These are phyloP conservation scores for Aureobasidium uvarum DNA, from an alignment of 2,329 filamentous ascomycete genomes.

Conservation along the genomic window DNA sequence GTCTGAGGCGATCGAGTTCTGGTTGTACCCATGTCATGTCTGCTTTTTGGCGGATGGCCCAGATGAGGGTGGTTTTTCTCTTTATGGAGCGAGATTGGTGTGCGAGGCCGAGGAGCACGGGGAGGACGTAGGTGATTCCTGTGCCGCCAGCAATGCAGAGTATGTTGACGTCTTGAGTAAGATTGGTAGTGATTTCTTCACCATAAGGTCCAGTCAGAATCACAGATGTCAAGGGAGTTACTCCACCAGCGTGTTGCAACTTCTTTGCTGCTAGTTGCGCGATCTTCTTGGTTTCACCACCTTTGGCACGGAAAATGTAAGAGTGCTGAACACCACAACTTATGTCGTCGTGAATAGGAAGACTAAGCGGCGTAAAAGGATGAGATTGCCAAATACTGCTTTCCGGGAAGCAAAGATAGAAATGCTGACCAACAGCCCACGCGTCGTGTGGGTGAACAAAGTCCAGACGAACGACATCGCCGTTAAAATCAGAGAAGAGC, in stretches of 20 bases:
- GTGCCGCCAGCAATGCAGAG: conserved; percentile 47
- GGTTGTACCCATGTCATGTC: conserved; percentile 25
- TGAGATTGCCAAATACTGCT: conserved; percentile 70
- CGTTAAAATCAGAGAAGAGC: conserved; percentile 56
- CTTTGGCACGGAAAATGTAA: conserved; percentile 41
- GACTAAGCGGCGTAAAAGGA: conserved; percentile 64
- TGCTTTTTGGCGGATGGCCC: conserved; percentile 23
- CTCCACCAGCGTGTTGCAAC: conserved; percentile 43
- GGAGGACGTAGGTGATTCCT: conserved; percentile 67
- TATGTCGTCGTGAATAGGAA: conserved; percentile 41
- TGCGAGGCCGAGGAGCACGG: conserved; percentile 55
- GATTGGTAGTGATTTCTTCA: conserved; percentile 2
- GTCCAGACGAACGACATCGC: conserved; percentile 64
- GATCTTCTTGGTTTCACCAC: conserved; percentile 59
- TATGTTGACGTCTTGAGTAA: conserved; percentile 15
- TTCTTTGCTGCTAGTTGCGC: conserved; percentile 45
- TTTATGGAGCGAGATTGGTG: conserved; percentile 12
- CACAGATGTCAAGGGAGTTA: conserved; percentile 57
- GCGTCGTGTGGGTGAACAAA: conserved; percentile 58
- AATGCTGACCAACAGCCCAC: conserved; percentile 69
- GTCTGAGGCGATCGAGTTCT: conserved; percentile 18
- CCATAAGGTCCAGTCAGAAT: conserved; percentile 66
- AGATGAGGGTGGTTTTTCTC: conserved; percentile 22
- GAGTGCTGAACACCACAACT: conserved; percentile 33
- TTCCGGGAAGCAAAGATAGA: conserved; percentile 66